Evolutionary conservation across 192 early-diverging fungal species (phyloP).

Genomic region (Coemansia sp.): DNA sequence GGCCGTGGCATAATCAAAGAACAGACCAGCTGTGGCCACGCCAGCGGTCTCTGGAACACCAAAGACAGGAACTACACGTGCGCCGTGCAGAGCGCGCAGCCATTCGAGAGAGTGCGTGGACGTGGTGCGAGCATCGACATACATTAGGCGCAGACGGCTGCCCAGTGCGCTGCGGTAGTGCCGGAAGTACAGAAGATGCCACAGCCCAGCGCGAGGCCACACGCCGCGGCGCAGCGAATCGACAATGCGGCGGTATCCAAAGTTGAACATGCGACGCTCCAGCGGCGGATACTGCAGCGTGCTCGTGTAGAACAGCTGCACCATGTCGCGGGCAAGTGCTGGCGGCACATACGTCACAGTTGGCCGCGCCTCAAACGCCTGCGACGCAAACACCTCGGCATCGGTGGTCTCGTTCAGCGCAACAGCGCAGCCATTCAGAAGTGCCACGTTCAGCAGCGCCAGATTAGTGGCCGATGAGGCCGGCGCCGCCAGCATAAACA

Average conservation of each 20-base stretch:
- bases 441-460: conserved; percentile 35
- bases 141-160: conserved; percentile 43
- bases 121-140: conserved; percentile 28
- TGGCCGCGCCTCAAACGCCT: conserved; percentile 36
- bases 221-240: conserved; percentile 47
- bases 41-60: conserved; percentile 26
- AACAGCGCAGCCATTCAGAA: conserved; percentile 34
- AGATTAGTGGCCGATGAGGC: conserved; percentile 34
- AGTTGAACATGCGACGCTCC: conserved; percentile 38
- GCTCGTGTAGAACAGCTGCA: conserved; percentile 46
- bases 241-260: conserved; percentile 28
- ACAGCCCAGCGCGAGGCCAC: conserved; percentile 28
- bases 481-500: conserved; percentile 34
- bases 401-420: conserved; percentile 39
- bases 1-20: conserved; percentile 50
- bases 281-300: conserved; percentile 41
- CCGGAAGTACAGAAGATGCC: conserved; percentile 53
- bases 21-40: conserved; percentile 23
- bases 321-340: conserved; percentile 31
- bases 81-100: conserved; percentile 42
- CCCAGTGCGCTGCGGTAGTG: conserved; percentile 55
- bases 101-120: conserved; percentile 43
- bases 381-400: conserved; percentile 32
- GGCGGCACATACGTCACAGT: conserved; percentile 38
- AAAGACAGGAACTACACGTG: conserved; percentile 45